These are phyloP conservation scores for Raffaelea ambrosiae DNA, from an alignment of 2,329 filamentous ascomycete species.

Conservation along the genomic window DNA sequence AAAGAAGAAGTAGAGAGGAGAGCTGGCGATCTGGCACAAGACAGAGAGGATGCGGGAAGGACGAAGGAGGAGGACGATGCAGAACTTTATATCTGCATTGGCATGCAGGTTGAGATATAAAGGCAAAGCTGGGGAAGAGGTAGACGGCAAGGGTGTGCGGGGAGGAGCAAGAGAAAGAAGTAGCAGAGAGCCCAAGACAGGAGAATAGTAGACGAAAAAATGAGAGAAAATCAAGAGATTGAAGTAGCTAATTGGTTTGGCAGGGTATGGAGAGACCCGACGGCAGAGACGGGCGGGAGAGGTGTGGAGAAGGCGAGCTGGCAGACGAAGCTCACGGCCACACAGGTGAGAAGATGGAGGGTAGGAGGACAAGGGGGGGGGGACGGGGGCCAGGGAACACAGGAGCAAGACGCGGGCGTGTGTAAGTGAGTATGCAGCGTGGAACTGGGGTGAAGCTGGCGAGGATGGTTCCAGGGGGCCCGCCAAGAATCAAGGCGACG, in stretches of 20 bases:
- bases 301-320: slow-evolving; percentile 1
- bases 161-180: background rate
- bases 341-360: background rate
- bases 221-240: slow-evolving; percentile 11
- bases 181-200: background rate
- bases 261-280: background rate
- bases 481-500: no score
- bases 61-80: slow-evolving; percentile 14
- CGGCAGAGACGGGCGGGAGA: background rate
- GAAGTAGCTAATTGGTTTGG: slow-evolving; percentile 17
- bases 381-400: background rate
- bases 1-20: background rate
- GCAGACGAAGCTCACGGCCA: background rate
- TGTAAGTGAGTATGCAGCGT: no score
- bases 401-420: no score
- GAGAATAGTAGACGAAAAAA: background rate
- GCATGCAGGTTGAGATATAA: slow-evolving; percentile 2
- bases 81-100: slow-evolving; percentile 2
- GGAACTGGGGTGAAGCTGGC: no score
- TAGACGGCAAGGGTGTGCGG: background rate
- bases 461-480: no score
- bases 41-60: background rate
- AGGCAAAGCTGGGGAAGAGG: slow-evolving; percentile 6
- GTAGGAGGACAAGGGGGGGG: background rate
- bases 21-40: background rate